Evolutionary conservation across 192 early-diverging fungal genomes (phyloP).

Genomic region (Entophlyctis luteolus): DNA sequence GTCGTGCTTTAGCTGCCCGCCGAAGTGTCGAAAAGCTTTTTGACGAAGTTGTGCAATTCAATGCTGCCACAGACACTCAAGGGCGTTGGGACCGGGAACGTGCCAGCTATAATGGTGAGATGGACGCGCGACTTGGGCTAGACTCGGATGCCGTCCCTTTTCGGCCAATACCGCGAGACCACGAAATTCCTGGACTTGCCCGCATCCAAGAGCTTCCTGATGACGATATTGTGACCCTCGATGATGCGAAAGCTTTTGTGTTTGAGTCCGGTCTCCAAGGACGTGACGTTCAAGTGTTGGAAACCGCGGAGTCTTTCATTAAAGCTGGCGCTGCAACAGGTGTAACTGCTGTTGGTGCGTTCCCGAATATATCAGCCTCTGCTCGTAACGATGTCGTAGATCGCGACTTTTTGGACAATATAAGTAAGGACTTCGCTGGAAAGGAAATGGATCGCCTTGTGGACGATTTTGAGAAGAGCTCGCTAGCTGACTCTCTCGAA

Average conservation of each 20-base stretch:
- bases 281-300: conserved; percentile 10
- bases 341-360: not conserved
- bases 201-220: not conserved
- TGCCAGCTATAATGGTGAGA: not conserved
- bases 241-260: conserved; percentile 20
- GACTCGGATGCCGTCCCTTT: not conserved
- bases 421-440: conserved; percentile 22
- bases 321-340: not conserved
- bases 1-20: conserved; percentile 45
- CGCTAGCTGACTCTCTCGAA: not conserved
- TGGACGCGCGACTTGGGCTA: too few species aligned
- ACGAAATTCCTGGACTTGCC: not conserved
- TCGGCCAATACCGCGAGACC: not conserved
- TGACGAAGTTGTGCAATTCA: conserved; percentile 52
- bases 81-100: conserved; percentile 13
- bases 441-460: conserved; percentile 23
- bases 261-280: conserved; percentile 14
- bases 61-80: not conserved
- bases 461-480: conserved; percentile 8
- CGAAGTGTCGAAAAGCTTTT: conserved; percentile 49
- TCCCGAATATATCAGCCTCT: not conserved
- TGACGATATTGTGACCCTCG: conserved; percentile 10
- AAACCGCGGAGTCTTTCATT: conserved; percentile 2
- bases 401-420: conserved; percentile 10
- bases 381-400: not conserved